These are phyloP conservation scores for Russula foetens DNA, from an alignment of 768 basidiomycete genomes.

Conservation along the genomic window DNA sequence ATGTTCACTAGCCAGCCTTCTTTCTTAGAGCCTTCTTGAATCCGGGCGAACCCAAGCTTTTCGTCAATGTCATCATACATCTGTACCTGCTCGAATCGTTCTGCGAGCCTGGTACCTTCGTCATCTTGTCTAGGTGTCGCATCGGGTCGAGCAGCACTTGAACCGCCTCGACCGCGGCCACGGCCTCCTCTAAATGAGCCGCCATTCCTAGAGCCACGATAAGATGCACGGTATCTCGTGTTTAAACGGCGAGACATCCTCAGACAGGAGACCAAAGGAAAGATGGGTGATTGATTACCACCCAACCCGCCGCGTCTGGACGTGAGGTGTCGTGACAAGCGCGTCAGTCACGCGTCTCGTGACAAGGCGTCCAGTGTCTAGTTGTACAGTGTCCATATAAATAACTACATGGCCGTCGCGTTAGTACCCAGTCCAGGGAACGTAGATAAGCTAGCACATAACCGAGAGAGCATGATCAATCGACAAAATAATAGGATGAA, in stretches of 20 bases:
- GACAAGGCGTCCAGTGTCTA: neutral
- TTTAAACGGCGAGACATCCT: conserved; percentile 15
- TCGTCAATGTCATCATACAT: conserved; percentile 86
- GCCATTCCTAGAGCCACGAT: conserved; percentile 35
- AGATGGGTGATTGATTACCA: neutral
- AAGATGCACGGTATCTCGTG: conserved; percentile 27
- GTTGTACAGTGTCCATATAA: conserved; percentile 1
- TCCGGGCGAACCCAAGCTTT: conserved; percentile 78
- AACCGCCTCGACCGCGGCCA: conserved; percentile 38
- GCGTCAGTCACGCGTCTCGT: conserved; percentile 9
- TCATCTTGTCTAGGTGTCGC: conserved; percentile 66
- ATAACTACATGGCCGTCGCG: conserved; percentile 10
- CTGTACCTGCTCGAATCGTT: conserved; percentile 74
- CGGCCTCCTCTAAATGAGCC: conserved; percentile 37
- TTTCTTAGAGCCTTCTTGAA: conserved; percentile 67
- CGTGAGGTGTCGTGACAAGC: neutral
- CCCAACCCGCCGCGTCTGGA: neutral
- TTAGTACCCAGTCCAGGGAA: conserved; percentile 11
- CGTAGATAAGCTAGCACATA: conserved; percentile 12
- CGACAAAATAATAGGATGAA: conserved; percentile 6
- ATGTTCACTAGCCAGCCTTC: conserved; percentile 98
- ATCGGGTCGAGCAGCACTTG: conserved; percentile 33
- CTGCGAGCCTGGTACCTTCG: conserved; percentile 81
- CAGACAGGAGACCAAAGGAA: neutral
- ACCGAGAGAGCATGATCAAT: conserved; percentile 9